Evolutionary conservation across 2,329 filamentous ascomycete species (phyloP), one percentile per base, ranked within the genome.

Genomic region (Talaromyces sp.): DNA sequence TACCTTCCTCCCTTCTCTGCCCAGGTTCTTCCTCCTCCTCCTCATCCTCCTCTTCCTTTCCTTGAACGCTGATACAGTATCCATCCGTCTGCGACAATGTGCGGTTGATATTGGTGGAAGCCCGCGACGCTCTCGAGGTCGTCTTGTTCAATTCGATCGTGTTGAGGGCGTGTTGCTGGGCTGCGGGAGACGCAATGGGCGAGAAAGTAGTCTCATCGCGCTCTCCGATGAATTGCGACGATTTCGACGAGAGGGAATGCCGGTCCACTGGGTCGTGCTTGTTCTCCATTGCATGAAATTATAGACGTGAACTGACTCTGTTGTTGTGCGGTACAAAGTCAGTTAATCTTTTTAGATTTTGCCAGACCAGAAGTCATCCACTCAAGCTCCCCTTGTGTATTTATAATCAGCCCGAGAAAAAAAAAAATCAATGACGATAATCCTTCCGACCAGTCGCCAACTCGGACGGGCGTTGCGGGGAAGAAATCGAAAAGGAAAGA

Each of bases 51-150:
- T 69, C 54, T 42, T 69, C 63, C 57, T 75, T 65, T 65, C 72
- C 66, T 57, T 73, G 66, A 4, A 66, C 67, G 44, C 64, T 60
- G 56, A 63, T 68, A 68, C 69, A 72, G 65, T 69, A 70, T 61
- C 75, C 75, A 58, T 76, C 74, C 61, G 73, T 76, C 61, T 74
- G 60, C 14, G 74, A 76, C 71, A 73, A 75, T 42, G 67, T 72
- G 28, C 70, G 72, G 48, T 76, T 71, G 8, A 75, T 56, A 16
- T 68, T 67, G n/a, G 67, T 68, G 14, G 71, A 73, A 2, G 66
- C 55, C 44, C 65, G 68, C 2, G 69, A 70, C 9, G 66, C 66
- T 42, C 54, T 40, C 18, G 54, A 57, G 23, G 35, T 18, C 44
- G 67, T 55, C 48, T 50, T 62, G 31, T 28, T 14, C 31, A 57